Evolutionary conservation across 2,329 filamentous ascomycete species (phyloP), one percentile per base, ranked within the genome.

Genomic region (Penicillium sp.): DNA sequence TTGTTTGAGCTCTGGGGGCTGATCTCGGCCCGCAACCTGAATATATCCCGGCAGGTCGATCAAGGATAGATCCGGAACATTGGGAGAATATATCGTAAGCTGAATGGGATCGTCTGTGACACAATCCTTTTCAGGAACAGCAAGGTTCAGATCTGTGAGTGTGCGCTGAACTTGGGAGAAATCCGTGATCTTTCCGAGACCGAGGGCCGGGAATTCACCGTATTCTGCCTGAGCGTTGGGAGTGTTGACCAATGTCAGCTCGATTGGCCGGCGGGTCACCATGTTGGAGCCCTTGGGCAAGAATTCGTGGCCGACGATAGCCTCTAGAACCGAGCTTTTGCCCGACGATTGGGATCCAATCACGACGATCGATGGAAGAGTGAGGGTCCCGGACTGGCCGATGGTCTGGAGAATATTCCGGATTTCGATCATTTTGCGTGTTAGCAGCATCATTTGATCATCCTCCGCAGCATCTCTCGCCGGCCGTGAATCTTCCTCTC

Each of bases 341-440:
- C 93, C 93, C 0, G 93, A 97, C 0, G 93, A 98, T 67, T 98
- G 93, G 2, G 93, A 98, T 22, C 93, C 93, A 60, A 98, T 96
- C 33, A 98, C 93, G n/a, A 98, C 93, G 51, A 98, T 98, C 0
- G 94, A 97, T 0, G 93, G 93, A 21, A 98, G 74, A 1, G 87
- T 91, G 55, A 98, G 75, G 3, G 87, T 82, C 57, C 85, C 88
- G 0, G 90, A 94, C 73, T 98, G 91, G 31, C 90, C 94, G 41
- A 98, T 87, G 24, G 84, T 88, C 64, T 94, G 87, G 22, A 98
- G 77, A 49, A 98, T 88, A 58, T 84, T 90, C 58, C 94, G 79
- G 50, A 98, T 97, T 74, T 98, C 93, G 63, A 98, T 98, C 93
- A 98, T 98, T 73, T 97, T 97, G 74, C 93, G 91, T 2, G 94